Base-by-base conservation (phyloP, 768 basidiomycete genomes). In the Exidia glandulosa region DNA sequence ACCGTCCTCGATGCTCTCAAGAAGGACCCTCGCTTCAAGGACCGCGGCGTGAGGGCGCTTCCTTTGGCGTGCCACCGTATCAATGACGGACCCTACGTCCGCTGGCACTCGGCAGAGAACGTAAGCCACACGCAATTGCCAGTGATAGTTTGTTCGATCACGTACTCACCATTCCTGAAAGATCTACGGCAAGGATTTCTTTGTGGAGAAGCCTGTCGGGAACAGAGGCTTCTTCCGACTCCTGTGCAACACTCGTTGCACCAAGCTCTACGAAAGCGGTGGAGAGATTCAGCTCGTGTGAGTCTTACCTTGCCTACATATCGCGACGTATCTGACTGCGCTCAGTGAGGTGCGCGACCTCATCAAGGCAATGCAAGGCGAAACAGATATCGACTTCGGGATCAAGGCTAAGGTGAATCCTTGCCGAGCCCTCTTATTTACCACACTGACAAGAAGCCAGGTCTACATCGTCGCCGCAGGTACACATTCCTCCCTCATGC, bases 21-120 rank as follows among this genome's bases (percentile, higher is more conserved):
- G 30, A 58, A 62, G 1, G 2, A 63, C 57, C 55, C 4, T 14
- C 23, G 55, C 55, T 2, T 48, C 31, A 25, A 54, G 19, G 19
- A 37, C 27, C 63, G 62, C 19, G 36, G 19, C 19, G 36, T 67
- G 52, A 37, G 52, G 54, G 59, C 66, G 5, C 58, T 67, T 16
- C 67, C 67, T 1, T 63, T 68, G 27, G 67, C 67, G 1, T 67
- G 66, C 59, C 62, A 64, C 32, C 64, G 67, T 47, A 32, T 61
- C 13, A 31, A 2, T 2, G 59, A 60, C 27, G 50, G 63, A 6
- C 52, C 50, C 25, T 68, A 64, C 57, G 66, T 68, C 54, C 57
- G 63, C 23, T 68, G 67, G 67, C 62, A 67, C 56, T 59, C 61
- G 2, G 57, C 66, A 4, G 62, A 64, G 50, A 61, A 59, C n/a